Conservation (phyloP, 73 alveolate genomes). For the Tetrahymena thermophila region DNA sequence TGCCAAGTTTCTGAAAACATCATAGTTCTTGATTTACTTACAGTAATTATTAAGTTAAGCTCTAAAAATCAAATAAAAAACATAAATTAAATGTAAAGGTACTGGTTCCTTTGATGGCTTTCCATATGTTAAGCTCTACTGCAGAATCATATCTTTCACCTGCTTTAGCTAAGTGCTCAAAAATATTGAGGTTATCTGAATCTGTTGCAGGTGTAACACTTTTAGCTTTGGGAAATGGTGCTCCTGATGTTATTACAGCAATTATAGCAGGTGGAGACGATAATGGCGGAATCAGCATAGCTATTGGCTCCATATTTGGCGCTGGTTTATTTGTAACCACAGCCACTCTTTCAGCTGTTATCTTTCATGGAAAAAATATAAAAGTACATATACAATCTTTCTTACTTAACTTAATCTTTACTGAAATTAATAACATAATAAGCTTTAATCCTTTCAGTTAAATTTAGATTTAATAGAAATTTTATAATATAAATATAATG, state of each 20-base stretch:
- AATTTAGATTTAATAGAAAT: too few relatives aligned
- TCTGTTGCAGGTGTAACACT: conserved; percentile 82
- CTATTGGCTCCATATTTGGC: conserved; percentile 47
- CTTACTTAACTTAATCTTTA: neutral
- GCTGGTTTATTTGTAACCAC: conserved; percentile 53
- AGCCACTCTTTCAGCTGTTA: conserved; percentile 53
- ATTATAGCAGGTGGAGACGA: conserved; percentile 72
- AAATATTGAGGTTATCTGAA: conserved; percentile 43
- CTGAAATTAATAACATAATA: too few relatives aligned
- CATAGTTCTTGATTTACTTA: neutral
- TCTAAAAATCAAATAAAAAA: neutral
- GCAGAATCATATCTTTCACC: conserved; percentile 77
- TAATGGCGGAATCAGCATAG: conserved; percentile 14
- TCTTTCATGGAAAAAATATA: conserved; percentile 56
- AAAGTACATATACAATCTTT: conserved; percentile 11
- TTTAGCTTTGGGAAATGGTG: conserved; percentile 98
- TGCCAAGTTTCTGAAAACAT: neutral
- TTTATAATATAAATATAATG: too few relatives aligned
- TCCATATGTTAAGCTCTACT: conserved; percentile 59
- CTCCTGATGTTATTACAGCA: conserved; percentile 96
- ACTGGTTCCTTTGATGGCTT: neutral
- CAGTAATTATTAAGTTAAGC: neutral
- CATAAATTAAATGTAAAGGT: neutral
- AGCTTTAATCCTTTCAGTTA: neutral
- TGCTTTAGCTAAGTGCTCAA: conserved; percentile 42